Conservation (phyloP, 2,329 filamentous ascomycete genomes). For the Tolypocladium cylindrosporum region DNA sequence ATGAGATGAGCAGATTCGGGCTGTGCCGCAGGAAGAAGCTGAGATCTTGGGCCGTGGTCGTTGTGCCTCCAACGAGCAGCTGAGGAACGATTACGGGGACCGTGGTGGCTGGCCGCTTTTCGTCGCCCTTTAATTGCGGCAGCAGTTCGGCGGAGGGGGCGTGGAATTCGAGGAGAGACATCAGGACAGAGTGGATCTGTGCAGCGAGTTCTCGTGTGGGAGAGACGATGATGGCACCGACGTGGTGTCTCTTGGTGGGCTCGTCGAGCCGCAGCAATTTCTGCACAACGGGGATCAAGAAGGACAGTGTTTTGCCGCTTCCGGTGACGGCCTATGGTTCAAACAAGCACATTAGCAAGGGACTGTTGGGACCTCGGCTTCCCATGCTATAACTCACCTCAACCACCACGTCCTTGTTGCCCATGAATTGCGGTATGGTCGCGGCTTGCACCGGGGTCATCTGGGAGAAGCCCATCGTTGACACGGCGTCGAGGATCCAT, state of each 20-base stretch:
- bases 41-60: slow-evolving; percentile 75
- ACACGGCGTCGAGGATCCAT: slow-evolving; percentile 81
- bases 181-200: slow-evolving; percentile 78
- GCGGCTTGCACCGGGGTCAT: slow-evolving; percentile 96
- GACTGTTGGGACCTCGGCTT: neutral
- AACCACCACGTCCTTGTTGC: slow-evolving; percentile 86
- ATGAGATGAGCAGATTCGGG: slow-evolving; percentile 83
- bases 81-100: slow-evolving; percentile 64
- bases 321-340: slow-evolving; percentile 64
- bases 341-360: neutral
- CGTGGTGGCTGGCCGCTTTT: slow-evolving; percentile 39
- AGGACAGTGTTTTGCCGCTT: slow-evolving; percentile 82
- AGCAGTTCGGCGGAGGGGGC: slow-evolving; percentile 61
- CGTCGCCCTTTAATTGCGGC: slow-evolving; percentile 41
- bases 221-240: slow-evolving; percentile 84
- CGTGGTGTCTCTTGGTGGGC: slow-evolving; percentile 78
- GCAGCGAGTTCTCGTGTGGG: slow-evolving; percentile 83
- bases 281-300: slow-evolving; percentile 74
- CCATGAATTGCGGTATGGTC: slow-evolving; percentile 78
- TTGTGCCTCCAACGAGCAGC: slow-evolving; percentile 72
- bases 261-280: slow-evolving; percentile 71
- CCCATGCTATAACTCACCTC: slow-evolving; percentile 39
- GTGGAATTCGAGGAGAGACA: slow-evolving; percentile 74
- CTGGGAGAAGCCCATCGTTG: slow-evolving; percentile 73
- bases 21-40: slow-evolving; percentile 74